phyloP scores from a whole-genome alignment of 108 stramenopile genomes.

The Thalassiosira profunda region DNA sequence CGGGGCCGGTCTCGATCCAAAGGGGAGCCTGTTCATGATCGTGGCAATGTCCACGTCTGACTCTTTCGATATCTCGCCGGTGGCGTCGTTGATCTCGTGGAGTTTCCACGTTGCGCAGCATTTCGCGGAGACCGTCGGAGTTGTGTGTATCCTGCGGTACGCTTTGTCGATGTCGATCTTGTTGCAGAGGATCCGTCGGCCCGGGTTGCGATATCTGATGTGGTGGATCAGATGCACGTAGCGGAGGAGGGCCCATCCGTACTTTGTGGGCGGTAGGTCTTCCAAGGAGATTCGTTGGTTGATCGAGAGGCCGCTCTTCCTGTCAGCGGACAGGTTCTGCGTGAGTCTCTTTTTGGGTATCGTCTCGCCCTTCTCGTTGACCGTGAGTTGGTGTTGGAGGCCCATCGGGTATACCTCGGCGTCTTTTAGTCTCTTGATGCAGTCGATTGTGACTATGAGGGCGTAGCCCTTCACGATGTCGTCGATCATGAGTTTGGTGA shows the following conservation, averaged over 20 bases:
- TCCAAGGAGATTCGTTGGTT: constrained; percentile 13
- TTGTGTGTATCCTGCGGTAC: constrained; percentile 12
- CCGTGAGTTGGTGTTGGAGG: constrained; percentile 8
- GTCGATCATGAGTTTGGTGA: constrained; percentile 1
- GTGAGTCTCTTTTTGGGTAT: constrained; percentile 23
- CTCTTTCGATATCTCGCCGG: not conserved
- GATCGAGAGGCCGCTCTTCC: not conserved
- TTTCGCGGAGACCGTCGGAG: not conserved
- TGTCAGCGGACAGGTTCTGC: constrained; percentile 10
- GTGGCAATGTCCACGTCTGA: not conserved
- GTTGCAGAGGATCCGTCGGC: constrained; percentile 8
- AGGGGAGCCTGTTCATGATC: constrained; percentile 12
- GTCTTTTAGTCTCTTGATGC: constrained; percentile 7
- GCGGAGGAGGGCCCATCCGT: not conserved
- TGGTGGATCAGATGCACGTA: constrained; percentile 13
- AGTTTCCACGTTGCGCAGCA: not conserved
- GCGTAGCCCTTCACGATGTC: constrained; percentile 3
- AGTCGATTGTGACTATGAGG: constrained; percentile 3
- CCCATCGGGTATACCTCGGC: constrained; percentile 19
- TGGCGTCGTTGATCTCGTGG: not conserved
- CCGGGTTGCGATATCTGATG: constrained; percentile 7
- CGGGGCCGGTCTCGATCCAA: constrained; percentile 17
- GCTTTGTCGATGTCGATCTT: constrained; percentile 25
- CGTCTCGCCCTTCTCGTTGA: constrained; percentile 9
- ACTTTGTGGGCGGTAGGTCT: not conserved